Evolutionary conservation across 257 asterid species (phyloP), one percentile per base, ranked within the genome.

Genomic region (Rhazya stricta): DNA sequence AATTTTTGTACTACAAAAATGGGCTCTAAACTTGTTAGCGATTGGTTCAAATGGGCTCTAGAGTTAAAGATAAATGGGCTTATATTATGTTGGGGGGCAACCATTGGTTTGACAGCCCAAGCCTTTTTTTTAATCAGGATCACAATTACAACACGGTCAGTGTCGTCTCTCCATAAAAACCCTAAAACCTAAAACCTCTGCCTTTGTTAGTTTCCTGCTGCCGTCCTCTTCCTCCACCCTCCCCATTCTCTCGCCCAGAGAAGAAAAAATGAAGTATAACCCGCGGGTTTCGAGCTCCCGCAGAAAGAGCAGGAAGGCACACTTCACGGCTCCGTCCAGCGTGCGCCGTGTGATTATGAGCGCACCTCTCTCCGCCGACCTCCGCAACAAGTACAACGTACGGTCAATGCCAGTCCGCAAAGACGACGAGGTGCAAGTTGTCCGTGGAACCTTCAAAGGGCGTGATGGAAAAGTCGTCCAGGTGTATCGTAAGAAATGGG

Each of bases 361-460:
- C 30, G 85, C 85, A 25, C 78, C 85, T 8, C 83, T 82, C 56
- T 74, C 86, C 48, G 1, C 50, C 66, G 86, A 82, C 30, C 79
- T 79, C 68, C 79, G 86, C 0, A 58, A 53, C 70, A 82, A 82
- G 71, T 63, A 82, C 81, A 82, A 67, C 32, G 81, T 78, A 74
- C 74, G 81, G 3, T 79, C 72, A 68, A 16, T 90, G 85, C 94
- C 92, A 7, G 89, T 90, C 2, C 88, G 96, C 58, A 90, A 90
- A 78, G 96, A 90, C 88, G 92, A 90, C 82, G 96, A 90, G 83
- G 96, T 90, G 32, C 94, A 87, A 76, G 89, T 90, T 0, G 91
- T 88, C 10, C 86, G 92, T 1, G 96, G 96, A 0, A 90, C 96
- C 73, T 90, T 85, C 88, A 88, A 86, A 77, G 93, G 91, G 10